Conservation (phyloP, 352 stramenopile species). For the Pythium scleroteichum region DNA sequence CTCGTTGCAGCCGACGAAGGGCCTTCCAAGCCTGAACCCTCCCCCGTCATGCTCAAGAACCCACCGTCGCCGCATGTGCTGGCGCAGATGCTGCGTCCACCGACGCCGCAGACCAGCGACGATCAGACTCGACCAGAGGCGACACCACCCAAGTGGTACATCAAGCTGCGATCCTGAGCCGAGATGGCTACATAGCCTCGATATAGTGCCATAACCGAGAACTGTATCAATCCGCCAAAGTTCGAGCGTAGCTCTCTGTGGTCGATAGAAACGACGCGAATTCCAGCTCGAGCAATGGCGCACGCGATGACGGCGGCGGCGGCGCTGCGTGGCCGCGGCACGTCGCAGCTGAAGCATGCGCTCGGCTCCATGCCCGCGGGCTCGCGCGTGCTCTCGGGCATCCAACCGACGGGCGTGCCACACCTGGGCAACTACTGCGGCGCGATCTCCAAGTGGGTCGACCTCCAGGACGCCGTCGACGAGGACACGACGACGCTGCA, state of each 20-base stretch:
- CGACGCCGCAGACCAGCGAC: constrained; percentile 18
- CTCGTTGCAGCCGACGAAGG: constrained; percentile 9
- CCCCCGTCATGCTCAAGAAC: constrained; percentile 24
- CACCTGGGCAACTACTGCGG: constrained; percentile 99
- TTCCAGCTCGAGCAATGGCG: constrained; percentile 8
- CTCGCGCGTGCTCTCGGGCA: constrained; percentile 93
- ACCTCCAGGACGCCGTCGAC: constrained; percentile 81
- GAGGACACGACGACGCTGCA: constrained; percentile 20
- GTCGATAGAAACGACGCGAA: constrained; percentile 15
- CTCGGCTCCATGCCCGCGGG: background rate
- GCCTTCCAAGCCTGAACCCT: constrained; percentile 3
- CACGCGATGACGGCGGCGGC: constrained; percentile 12
- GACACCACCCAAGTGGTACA: constrained; percentile 61
- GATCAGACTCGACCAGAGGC: constrained; percentile 7
- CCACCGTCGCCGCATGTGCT: constrained; percentile 23
- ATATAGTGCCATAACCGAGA: constrained; percentile 7
- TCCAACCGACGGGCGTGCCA: constrained; percentile 98
- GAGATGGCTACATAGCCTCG: constrained; percentile 18
- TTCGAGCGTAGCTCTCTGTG: constrained; percentile 2
- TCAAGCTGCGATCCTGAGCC: constrained; percentile 43
- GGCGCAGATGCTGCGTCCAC: constrained; percentile 46
- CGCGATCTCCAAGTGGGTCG: constrained; percentile 97
- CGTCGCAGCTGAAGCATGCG: constrained; percentile 15
- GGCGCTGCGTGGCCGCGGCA: constrained; percentile 13
- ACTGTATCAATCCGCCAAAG: constrained; percentile 4